A percentile compares a stretch with the other conserved stretches of the same genome.
Conservation (phyloP, 2,329 filamentous ascomycete genomes). For the Moelleriella libera region DNA sequence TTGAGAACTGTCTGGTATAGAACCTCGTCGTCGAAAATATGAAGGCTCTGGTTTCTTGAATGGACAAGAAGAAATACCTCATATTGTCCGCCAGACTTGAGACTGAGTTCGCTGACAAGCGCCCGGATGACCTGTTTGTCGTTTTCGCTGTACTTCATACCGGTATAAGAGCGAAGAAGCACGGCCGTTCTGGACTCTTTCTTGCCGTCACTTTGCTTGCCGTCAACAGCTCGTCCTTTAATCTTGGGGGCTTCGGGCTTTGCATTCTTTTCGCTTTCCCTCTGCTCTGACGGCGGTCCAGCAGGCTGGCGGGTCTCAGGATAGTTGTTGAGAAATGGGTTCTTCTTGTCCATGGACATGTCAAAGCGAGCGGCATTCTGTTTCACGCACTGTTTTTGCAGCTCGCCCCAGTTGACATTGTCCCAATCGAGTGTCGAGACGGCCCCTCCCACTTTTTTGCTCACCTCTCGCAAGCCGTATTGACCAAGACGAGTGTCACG, state of each 20-base stretch:
- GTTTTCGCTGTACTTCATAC: conserved; percentile 63
- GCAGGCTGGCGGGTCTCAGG: conserved; percentile 15
- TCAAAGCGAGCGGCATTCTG: conserved; percentile 53
- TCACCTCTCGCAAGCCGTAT: conserved; percentile 41
- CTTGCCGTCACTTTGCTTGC: conserved; percentile 9
- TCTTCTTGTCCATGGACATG: conserved; percentile 22
- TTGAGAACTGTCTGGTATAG: conserved; percentile 46
- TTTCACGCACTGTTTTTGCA: conserved; percentile 52
- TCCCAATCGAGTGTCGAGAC: conserved; percentile 40
- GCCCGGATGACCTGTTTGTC: conserved; percentile 68
- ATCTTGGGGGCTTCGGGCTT: conserved; percentile 4
- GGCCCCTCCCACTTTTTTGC: conserved; percentile 27
- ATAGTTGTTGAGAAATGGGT: conserved; percentile 28
- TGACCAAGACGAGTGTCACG: conserved; percentile 54
- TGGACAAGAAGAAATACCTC: conserved; percentile 70
- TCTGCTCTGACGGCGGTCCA: conserved; percentile 6
- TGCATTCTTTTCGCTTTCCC: background rate
- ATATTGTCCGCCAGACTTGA: conserved; percentile 69
- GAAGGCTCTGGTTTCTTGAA: conserved; percentile 47
- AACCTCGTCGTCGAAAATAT: conserved; percentile 44
- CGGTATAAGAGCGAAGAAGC: conserved; percentile 61
- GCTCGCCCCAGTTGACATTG: conserved; percentile 52
- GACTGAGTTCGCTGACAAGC: conserved; percentile 61
- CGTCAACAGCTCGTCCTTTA: conserved; percentile 5
- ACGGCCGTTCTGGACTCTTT: conserved; percentile 51